Conservation (phyloP, 1,139 yeast genomes). For the Zygoascus sp. region DNA sequence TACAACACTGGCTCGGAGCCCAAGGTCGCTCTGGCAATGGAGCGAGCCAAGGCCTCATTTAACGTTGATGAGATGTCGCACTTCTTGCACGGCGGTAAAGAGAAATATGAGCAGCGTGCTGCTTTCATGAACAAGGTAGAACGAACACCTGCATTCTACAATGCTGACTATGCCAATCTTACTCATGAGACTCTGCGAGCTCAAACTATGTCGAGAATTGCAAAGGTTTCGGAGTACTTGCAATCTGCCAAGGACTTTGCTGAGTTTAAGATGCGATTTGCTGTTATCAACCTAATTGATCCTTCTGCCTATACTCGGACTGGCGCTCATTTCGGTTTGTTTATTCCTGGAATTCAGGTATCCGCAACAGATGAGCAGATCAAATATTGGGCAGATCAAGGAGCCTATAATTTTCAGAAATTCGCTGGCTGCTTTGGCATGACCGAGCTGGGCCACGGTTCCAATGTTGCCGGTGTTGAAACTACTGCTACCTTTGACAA, state of each 20-base stretch:
- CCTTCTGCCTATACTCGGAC: slow-evolving; percentile 62
- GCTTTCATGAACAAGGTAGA: slow-evolving; percentile 46
- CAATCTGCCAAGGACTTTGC: slow-evolving; percentile 44
- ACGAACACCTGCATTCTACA: slow-evolving; percentile 52
- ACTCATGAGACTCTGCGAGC: slow-evolving; percentile 49
- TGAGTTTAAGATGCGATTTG: slow-evolving; percentile 36
- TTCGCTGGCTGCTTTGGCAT: slow-evolving; percentile 89
- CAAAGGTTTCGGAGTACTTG: slow-evolving; percentile 45
- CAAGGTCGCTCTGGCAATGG: slow-evolving; percentile 40
- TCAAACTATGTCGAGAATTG: slow-evolving; percentile 49
- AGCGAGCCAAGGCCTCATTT: slow-evolving; percentile 46
- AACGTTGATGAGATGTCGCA: slow-evolving; percentile 47
- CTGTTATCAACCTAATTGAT: slow-evolving; percentile 45
- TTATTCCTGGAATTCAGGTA: slow-evolving; percentile 64
- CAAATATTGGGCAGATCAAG: slow-evolving; percentile 69
- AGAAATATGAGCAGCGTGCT: slow-evolving; percentile 43
- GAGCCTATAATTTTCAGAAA: slow-evolving; percentile 58
- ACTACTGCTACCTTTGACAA: slow-evolving; percentile 83
- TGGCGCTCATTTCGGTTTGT: slow-evolving; percentile 69
- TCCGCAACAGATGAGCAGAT: slow-evolving; percentile 62
- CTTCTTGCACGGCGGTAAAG: slow-evolving; percentile 53
- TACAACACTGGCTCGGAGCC: slow-evolving; percentile 37
- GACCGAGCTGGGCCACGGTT: slow-evolving; percentile 94
- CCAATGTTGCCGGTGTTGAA: slow-evolving; percentile 87
- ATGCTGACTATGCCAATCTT: slow-evolving; percentile 49